Percentiles rank a stretch among this genome's conserved stretches.
phyloP scores from a whole-genome alignment of 768 basidiomycete species.

The Tylopilus sp. region DNA sequence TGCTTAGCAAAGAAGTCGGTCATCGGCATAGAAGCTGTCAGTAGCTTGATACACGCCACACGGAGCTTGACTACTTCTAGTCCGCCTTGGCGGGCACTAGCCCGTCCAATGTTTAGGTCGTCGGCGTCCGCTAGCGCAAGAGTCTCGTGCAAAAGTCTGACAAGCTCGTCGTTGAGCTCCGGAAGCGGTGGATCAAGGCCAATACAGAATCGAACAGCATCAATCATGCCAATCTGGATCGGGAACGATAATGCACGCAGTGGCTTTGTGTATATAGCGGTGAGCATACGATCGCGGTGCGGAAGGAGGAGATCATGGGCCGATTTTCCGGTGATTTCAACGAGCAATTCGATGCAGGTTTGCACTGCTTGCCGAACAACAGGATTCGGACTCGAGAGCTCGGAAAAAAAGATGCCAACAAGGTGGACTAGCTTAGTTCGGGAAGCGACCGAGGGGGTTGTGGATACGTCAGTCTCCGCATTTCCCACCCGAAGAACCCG shows the following conservation, averaged over 20 bases:
- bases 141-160: constrained; percentile 89
- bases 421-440: constrained; percentile 64
- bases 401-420: constrained; percentile 80
- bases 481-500: constrained; percentile 62
- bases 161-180: constrained; percentile 88
- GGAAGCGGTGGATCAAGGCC: constrained; percentile 85
- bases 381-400: constrained; percentile 82
- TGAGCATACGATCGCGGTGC: constrained; percentile 84
- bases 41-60: constrained; percentile 87
- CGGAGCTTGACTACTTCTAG: constrained; percentile 86
- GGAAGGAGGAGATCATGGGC: constrained; percentile 77
- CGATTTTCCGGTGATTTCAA: constrained; percentile 66
- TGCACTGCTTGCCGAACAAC: constrained; percentile 84
- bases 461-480: constrained; percentile 42
- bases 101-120: constrained; percentile 75
- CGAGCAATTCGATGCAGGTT: constrained; percentile 72
- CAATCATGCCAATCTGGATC: constrained; percentile 97
- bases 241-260: constrained; percentile 90
- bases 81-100: constrained; percentile 70
- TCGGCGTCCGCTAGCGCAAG: constrained; percentile 95
- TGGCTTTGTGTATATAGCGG: constrained; percentile 93
- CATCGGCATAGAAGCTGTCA: constrained; percentile 92
- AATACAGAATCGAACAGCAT: constrained; percentile 92
- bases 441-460: constrained; percentile 39
- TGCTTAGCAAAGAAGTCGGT: constrained; percentile 92